Base-by-base conservation (phyloP, 352 stramenopile species). In the Peronospora destructor region DNA sequence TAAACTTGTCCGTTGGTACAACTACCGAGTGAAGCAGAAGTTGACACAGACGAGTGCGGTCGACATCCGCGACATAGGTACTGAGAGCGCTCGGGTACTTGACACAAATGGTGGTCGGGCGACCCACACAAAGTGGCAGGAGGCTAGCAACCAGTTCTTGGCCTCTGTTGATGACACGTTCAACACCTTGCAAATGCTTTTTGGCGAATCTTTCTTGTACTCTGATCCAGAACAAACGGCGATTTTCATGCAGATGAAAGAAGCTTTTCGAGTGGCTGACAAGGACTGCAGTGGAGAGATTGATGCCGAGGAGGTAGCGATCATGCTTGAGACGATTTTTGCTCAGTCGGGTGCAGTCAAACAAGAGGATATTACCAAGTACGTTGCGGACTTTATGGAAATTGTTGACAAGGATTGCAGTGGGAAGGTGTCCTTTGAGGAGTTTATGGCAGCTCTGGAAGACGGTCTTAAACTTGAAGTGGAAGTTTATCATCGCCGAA, bases 171-270 rank as follows among this genome's bases (percentile, higher is more conserved):
- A 55, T 6, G 78, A 91, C 23, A 79, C 73, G 0, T 91, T 91
- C 46, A 59, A 77, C 25, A 91, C 81, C 12, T 52, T 91, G 28
- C 56, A 85, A 32, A 69, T 77, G 53, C 64, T 91, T 4, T 91
- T 91, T 41, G 64, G 78, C 19, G 76, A 89, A 9, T 66, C 69
- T 3, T 91, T 91, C 45, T 45, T 77, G 36, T 91, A 89, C 55
- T 74, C 81, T 0, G 74, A 91, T 28, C 70, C 76, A 19, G 81
- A 91, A 16, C 74, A 91, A 39, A 91, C 81, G 0, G 81, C 81
- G 10, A 60, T 91, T 44, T 91, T 90, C 53, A 87, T 91, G 81
- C 81, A 91, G 52, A 91, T 91, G 68, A 91, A 91, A 46, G 78
- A 91, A 44, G 81, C 81, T 0, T 91, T 91, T 55, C 73, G 81